Evolutionary conservation across 805 yeast genomes (phyloP), one percentile per base, ranked within the genome.

Genomic region (Osmozyma mogii): DNA sequence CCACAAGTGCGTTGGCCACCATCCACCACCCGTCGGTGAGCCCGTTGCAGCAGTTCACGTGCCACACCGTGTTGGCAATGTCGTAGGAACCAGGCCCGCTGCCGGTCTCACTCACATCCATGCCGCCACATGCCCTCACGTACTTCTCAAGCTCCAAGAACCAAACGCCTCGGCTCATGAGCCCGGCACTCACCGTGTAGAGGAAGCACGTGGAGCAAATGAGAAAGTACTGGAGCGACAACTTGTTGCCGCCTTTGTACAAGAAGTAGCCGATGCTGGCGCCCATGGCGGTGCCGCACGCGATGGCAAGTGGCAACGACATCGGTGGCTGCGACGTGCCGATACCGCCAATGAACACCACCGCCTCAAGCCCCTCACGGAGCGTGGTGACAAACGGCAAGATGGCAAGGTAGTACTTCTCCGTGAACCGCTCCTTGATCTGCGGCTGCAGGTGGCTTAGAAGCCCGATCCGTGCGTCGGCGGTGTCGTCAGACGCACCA

Each of bases 61-160:
- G 96, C 96, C 96, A 87, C 2, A 87, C 77, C 5, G 92, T 76
- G 27, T 67, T 71, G 13, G 70, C 41, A 14, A 87, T 78, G 46
- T 87, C 95, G 48, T 87, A 87, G 0, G 94, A 81, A 0, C 96
- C 96, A 0, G 95, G 95, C 0, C 96, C 96, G 22, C 80, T 78
- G 2, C 96, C 96, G 1, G 78, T 72, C 56, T 87, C 96, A 24
- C 84, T 70, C 50, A 84, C 81, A 45, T 87, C 96, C 47, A 75
- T 74, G 1, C 96, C 96, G 32, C 69, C 72, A 47, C 94, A 87
- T 35, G 59, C 56, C 34, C 73, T 70, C 34, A 85, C 84, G 54
- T 78, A 87, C 31, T 59, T 61, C 54, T 87, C 92, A 27, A 84
- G 58, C 50, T 87, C 96, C 36, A 83, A 67, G 49, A 81, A 84